Conservation (phyloP, 176 grass and related monocot genomes). For the Guadua angustifolia region DNA sequence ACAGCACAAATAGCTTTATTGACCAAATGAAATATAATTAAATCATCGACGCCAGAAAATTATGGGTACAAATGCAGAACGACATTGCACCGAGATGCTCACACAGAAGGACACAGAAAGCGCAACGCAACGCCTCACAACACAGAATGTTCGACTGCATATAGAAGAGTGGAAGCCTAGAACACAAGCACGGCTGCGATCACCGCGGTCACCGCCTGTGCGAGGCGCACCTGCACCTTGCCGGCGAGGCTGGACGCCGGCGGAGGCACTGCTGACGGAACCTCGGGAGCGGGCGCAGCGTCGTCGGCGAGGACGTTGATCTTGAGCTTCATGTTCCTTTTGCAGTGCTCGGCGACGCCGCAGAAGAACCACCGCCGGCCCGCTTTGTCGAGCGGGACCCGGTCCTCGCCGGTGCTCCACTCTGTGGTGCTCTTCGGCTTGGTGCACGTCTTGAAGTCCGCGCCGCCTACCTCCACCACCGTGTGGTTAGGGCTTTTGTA, state of each 20-base stretch:
- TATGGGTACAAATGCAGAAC: neutral
- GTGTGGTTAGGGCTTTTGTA: constrained; percentile 40
- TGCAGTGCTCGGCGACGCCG: constrained; percentile 40
- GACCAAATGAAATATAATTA: neutral
- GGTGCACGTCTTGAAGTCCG: constrained; percentile 39
- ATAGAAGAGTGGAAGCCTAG: neutral
- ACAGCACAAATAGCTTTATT: neutral
- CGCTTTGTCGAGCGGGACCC: constrained; percentile 25
- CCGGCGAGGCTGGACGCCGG: neutral
- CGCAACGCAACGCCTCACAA: neutral
- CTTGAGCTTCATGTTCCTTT: constrained; percentile 47
- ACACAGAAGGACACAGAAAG: neutral
- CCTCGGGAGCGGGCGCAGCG: neutral
- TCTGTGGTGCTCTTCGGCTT: neutral
- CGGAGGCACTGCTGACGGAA: neutral
- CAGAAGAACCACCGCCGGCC: constrained; percentile 61
- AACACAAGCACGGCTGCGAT: constrained; percentile 34
- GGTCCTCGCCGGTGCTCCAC: constrained; percentile 30
- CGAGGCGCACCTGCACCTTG: constrained; percentile 29
- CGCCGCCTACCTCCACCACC: constrained; percentile 40
- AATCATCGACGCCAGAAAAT: neutral
- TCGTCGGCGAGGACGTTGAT: constrained; percentile 33
- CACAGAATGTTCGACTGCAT: neutral
- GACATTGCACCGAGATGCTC: neutral
- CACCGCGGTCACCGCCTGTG: neutral